Evolutionary conservation across 306 rosid genomes (phyloP), one percentile per base, ranked within the genome.

Genomic region (Rosa rugosa): DNA sequence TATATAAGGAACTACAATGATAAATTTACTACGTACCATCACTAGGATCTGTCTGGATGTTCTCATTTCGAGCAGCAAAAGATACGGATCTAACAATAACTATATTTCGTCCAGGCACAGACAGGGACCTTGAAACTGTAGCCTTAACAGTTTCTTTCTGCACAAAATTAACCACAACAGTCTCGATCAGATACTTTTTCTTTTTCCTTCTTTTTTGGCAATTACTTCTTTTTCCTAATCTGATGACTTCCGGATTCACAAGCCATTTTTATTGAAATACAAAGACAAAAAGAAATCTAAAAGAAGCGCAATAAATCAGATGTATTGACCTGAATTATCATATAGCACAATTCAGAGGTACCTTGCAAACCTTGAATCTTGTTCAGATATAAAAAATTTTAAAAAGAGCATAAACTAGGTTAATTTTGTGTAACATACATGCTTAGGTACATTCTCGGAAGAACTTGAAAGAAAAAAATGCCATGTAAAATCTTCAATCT

Each of bases 81-180:
- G 98, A 95, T 75, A 89, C 56, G 25, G 99, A 95, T 84, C 99
- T 91, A 72, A 92, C 92, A 77, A 92, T 87, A 75, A 95, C 90
- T 66, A 89, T 82, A 81, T 87, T 92, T 82, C 87, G 81, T 75
- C 86, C 93, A 53, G 98, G 97, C 76, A 94, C 82, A 14, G 99
- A 90, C 47, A 95, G 88, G 83, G 98, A 95, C 86, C 99, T 91
- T 70, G 97, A 92, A 83, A 95, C 96, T 83, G 87, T 82, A 44
- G 92, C 74, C 67, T 76, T 85, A 8, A 8, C 85, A 56, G 69
- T 80, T 22, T 77, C 97, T 87, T 91, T 92, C 99, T 95, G 94
- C 91, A 75, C 36, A 80, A 77, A 74, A 75, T 81, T 65, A 82
- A 85, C 27, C 76, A 79, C n/a, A 72, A 77, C 14, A 16, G 51